Evolutionary conservation across 225 moss, liverwort and hornwort genomes (phyloP).

Genomic region (Neckera pumila): DNA sequence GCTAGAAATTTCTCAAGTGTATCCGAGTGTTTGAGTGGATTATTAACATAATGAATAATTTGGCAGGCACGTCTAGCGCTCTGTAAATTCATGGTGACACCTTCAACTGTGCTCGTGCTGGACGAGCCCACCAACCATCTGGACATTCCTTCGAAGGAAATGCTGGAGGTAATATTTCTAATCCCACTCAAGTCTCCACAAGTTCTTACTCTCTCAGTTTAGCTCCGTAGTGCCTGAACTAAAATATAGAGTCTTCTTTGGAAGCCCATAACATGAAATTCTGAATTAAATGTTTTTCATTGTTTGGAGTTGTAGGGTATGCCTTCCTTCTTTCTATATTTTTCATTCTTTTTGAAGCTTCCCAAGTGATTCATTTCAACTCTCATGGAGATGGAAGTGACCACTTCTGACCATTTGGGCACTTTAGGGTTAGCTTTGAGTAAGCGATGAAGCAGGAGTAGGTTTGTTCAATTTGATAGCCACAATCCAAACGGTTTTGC

Average conservation of each 20-base stretch:
- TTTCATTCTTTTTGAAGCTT: not conserved
- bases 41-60: not conserved
- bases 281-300: not conserved
- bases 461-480: not conserved
- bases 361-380: not conserved
- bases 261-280: not conserved
- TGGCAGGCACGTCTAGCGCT: conserved; percentile 76
- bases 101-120: conserved; percentile 74
- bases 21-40: not conserved
- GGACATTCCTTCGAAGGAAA: conserved; percentile 95
- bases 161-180: conserved; percentile 49
- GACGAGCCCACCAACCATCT: conserved; percentile 98
- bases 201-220: not conserved
- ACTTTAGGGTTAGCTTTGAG: not conserved
- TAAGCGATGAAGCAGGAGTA: not conserved
- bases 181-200: not conserved
- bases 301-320: not conserved
- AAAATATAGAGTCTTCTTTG: not conserved
- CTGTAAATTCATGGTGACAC: conserved; percentile 98
- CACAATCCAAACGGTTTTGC: not conserved
- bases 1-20: not conserved
- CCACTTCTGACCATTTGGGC: not conserved
- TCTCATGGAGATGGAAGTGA: not conserved
- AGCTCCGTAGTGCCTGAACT: not conserved
- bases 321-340: not conserved